Evolutionary conservation across 495 filamentous ascomycete species (phyloP), one percentile per base, ranked within the genome.

Genomic region (Gamarada debralockiae): DNA sequence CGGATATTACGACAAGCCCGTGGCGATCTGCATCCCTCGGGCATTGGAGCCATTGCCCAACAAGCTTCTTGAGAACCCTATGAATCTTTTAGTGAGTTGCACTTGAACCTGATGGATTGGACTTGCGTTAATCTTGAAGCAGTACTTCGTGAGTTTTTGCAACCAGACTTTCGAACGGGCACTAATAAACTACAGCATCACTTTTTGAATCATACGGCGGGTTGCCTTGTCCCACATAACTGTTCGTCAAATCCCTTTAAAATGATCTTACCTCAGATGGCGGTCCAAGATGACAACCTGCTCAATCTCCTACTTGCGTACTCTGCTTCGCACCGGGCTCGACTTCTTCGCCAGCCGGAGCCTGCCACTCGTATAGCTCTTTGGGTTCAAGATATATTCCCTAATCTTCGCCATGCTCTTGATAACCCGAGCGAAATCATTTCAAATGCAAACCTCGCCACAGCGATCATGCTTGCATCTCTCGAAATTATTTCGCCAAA

Each of bases 401-500:
- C 85, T 0, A 78, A 82, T 18, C 76, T 95, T 20, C 79, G 85
- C 24, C 64, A 81, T 29, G 85, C 86, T 8, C 73, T 93, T 22
- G 76, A 81, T 58, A 74, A 85, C 55, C 80, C 84, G 12, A 65
- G 57, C 41, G 63, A 64, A 39, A 76, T 74, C 29, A 83, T 89
- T 39, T 83, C 85, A 17, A 82, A 90, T 61, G 79, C 80, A 33
- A 89, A 87, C 56, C 73, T 95, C 17, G 87, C 90, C 9, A 89
- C 90, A 0, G 87, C 89, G 2, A 90, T 95, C 50, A 89, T 95
- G 87, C 73, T 95, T 27, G 79, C 89, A 5, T 92, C 89, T 0
- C 72, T 93, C 41, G 86, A 95, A 58, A 95, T 95, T 37, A 84
- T 95, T 37, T 90, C 87, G 2, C 90, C 90, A 6, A 85, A 83